A percentile compares a stretch with the other conserved stretches of the same genome.
phyloP scores from a whole-genome alignment of 2,329 filamentous ascomycete genomes.

The Botrytis paeoniae region DNA sequence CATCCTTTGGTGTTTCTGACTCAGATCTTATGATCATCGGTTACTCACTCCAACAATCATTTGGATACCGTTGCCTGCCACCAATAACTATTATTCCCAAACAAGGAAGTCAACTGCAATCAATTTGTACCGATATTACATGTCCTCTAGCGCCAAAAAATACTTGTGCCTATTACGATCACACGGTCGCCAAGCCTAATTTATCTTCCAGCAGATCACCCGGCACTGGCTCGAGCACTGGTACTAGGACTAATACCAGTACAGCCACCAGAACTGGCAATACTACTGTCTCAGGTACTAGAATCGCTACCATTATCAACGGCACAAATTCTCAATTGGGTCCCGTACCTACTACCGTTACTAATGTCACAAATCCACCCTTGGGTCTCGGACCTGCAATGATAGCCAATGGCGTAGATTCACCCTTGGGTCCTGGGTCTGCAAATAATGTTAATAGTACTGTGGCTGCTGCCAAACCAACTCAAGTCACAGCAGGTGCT shows the following conservation, averaged over 20 bases:
- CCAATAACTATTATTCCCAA: constrained; percentile 45
- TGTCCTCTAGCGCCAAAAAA: constrained; percentile 49
- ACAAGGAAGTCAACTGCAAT: constrained; percentile 49
- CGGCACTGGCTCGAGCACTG: background rate
- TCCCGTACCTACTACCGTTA: too few species aligned
- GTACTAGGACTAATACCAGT: background rate
- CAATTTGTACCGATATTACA: constrained; percentile 52
- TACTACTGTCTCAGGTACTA: background rate
- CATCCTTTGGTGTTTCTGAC: constrained; percentile 56
- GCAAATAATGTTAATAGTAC: background rate
- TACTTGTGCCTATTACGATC: constrained; percentile 46
- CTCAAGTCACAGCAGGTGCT: constrained; percentile 15
- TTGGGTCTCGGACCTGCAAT: too few species aligned
- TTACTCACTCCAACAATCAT: constrained; percentile 47
- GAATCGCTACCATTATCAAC: rapidly evolving
- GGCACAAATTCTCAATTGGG: too few species aligned
- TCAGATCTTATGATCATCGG: constrained; percentile 51
- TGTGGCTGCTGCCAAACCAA: constrained; percentile 14
- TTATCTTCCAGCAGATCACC: background rate
- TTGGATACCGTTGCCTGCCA: constrained; percentile 52
- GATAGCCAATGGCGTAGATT: too few species aligned
- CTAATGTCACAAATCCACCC: too few species aligned
- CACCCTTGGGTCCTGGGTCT: background rate
- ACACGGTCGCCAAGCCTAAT: constrained; percentile 20
- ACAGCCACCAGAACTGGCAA: background rate